Base-by-base conservation (phyloP, 257 asterid species). In the Knoxia roxburghii region DNA sequence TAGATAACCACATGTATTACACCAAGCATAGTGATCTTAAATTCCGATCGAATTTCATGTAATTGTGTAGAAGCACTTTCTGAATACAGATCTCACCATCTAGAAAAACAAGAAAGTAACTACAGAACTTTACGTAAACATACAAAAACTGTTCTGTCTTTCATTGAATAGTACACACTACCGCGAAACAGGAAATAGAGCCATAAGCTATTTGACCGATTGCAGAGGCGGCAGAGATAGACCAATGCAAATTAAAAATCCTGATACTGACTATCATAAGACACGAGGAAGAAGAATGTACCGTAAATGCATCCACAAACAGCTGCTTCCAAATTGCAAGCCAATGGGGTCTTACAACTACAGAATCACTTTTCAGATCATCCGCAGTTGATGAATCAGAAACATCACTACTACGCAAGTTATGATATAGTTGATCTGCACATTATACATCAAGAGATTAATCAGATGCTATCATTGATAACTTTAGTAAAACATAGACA, bases 291-390 rank as follows among this genome's bases (percentile, higher is more conserved):
- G 14, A 64, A 35, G 58, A 23, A 37, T 60, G 56, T 88, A 91
- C 97, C 93, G 1, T 72, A 68, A 79, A 64, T 27, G 91, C 96
- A 65, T 83, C 88, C 64, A 77, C 33, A 67, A 88, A 88, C 78
- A 88, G 97, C 79, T 82, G 86, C 85, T 78, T 88, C 97, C 96
- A 91, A 69, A 85, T 80, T 50, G 75, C 68, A 68, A 75, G 73
- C 37, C 86, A 39, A 72, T 62, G 52, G 45, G 77, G 78, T 55
- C 83, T 81, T 75, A 73, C 70, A 10, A 72, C 74, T 73, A 50
- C 50, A 48, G 13, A 15, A 46, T 77, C 78, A 64, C 64, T 74
- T 50, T 55, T 74, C 63, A 63, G 48, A 54, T 75, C 67, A 60
- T 64, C 79, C 21, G 9, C 18, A 7, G 79, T 68, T 76, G 84